Conservation (phyloP, 345 rosid genomes). For the Salix exigua region DNA sequence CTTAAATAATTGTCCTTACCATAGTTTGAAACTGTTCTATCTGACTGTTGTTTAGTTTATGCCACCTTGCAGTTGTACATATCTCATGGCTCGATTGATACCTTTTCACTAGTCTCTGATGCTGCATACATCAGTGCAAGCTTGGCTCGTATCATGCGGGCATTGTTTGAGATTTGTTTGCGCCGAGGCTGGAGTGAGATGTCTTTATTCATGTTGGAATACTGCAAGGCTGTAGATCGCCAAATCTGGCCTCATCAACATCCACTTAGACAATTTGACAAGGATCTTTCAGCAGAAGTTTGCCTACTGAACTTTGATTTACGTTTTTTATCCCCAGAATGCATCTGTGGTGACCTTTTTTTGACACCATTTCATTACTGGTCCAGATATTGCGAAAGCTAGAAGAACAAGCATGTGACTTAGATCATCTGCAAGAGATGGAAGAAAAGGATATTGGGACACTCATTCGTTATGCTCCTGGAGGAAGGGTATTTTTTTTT, state of each 20-base stretch:
- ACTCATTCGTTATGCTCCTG: conserved; percentile 85
- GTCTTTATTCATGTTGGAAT: conserved; percentile 86
- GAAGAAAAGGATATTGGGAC: conserved; percentile 91
- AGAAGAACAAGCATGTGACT: conserved; percentile 83
- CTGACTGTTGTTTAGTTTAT: conserved; percentile 20
- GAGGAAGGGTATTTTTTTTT: conserved; percentile 62
- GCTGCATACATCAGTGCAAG: conserved; percentile 98
- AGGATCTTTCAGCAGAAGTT: conserved; percentile 78
- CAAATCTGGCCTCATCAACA: conserved; percentile 96
- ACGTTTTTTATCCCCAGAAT: conserved; percentile 1
- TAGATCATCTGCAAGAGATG: conserved; percentile 85
- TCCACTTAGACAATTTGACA: conserved; percentile 91
- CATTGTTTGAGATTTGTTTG: conserved; percentile 89
- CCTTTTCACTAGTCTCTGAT: conserved; percentile 89
- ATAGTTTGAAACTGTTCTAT: conserved; percentile 13
- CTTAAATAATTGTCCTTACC: conserved; percentile 16
- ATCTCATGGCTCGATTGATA: conserved; percentile 90
- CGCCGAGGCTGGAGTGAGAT: conserved; percentile 93
- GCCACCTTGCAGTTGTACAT: conserved; percentile 71
- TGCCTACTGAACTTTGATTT: conserved; percentile 20
- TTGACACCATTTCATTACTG: conserved; percentile 22
- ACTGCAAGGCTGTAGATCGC: conserved; percentile 98
- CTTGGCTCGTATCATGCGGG: conserved; percentile 96
- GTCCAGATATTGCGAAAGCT: conserved; percentile 82
- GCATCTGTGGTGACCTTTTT: conserved; percentile 10